A percentile compares a stretch with the other conserved stretches of the same genome.
These are phyloP conservation scores for Phytophthora tentaculata DNA, from an alignment of 352 stramenopile genomes.

Conservation along the genomic window DNA sequence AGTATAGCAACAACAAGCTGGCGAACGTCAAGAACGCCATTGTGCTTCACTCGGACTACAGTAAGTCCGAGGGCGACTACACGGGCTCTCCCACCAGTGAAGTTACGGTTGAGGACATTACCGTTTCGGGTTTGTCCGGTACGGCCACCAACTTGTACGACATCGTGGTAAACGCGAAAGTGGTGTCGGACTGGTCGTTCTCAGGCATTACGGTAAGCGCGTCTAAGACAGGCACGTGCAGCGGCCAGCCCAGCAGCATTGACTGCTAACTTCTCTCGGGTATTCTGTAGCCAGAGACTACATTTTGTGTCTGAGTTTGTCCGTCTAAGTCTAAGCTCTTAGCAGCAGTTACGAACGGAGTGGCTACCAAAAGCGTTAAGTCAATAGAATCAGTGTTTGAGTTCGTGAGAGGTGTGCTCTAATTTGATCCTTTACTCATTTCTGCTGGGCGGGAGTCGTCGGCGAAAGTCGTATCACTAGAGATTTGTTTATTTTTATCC, in stretches of 20 bases:
- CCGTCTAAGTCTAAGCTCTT: too few relatives aligned
- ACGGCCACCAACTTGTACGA: slow-evolving; percentile 46
- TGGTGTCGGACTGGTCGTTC: slow-evolving; percentile 28
- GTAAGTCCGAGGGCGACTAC: slow-evolving; percentile 38
- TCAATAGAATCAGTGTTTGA: slow-evolving; percentile 7
- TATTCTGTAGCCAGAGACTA: background rate
- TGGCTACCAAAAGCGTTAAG: slow-evolving; percentile 4
- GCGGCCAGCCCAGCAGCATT: background rate
- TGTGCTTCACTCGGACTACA: slow-evolving; percentile 39
- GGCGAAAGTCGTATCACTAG: too few relatives aligned
- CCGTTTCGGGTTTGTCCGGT: slow-evolving; percentile 28
- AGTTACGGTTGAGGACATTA: slow-evolving; percentile 33
- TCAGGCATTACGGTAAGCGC: slow-evolving; percentile 17
- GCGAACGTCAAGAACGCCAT: slow-evolving; percentile 25
- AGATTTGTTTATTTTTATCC: too few relatives aligned
- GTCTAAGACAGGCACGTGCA: background rate
- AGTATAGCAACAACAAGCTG: slow-evolving; percentile 25
- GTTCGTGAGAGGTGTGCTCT: background rate
- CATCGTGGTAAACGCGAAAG: slow-evolving; percentile 34
- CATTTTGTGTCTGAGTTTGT: background rate
- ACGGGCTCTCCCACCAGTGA: slow-evolving; percentile 26
- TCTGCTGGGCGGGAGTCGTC: too few relatives aligned
- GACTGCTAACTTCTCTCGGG: background rate
- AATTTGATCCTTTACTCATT: too few relatives aligned
- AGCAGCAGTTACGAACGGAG: slow-evolving; percentile 6